Evolutionary conservation across 306 rosid genomes (phyloP).

Genomic region (Citrullus amarus): DNA sequence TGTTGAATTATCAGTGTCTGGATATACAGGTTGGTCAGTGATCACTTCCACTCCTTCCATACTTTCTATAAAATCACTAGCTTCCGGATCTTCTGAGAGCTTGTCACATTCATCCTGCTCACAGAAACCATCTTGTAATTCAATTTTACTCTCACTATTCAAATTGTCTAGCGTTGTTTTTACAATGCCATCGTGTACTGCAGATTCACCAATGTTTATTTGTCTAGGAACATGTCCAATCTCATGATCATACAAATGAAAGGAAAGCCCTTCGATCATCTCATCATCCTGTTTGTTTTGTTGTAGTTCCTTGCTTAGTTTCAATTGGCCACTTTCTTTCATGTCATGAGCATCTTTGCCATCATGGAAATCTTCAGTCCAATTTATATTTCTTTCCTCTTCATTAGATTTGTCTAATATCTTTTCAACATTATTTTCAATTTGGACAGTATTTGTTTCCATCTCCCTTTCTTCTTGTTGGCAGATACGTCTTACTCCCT

Average conservation of each 20-base stretch:
- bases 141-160: conserved; percentile 14
- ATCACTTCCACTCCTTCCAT: conserved; percentile 18
- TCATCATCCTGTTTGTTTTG: conserved; percentile 24
- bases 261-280: conserved; percentile 24
- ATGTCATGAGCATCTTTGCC: conserved; percentile 24
- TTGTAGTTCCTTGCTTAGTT: conserved; percentile 18
- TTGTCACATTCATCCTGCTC: conserved; percentile 32
- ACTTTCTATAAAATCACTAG: conserved; percentile 18
- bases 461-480: conserved; percentile 27
- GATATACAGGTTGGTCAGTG: conserved; percentile 15
- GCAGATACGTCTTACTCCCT: conserved; percentile 16
- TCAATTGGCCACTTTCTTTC: conserved; percentile 18
- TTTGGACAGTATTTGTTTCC: conserved; percentile 19
- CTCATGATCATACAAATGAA: conserved; percentile 27
- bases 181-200: conserved; percentile 15
- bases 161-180: conserved; percentile 22
- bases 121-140: conserved; percentile 21
- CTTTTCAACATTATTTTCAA: conserved; percentile 23
- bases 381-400: conserved; percentile 11
- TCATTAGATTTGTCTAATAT: conserved; percentile 18
- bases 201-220: conserved; percentile 10
- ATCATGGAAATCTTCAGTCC: conserved; percentile 17
- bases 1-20: conserved; percentile 20
- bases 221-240: conserved; percentile 10
- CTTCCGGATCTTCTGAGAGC: conserved; percentile 16